A percentile compares a stretch with the other conserved stretches of the same genome.
Evolutionary conservation across 164 flowering plant species (phyloP).

Genomic region (Warburgia ugandensis): DNA sequence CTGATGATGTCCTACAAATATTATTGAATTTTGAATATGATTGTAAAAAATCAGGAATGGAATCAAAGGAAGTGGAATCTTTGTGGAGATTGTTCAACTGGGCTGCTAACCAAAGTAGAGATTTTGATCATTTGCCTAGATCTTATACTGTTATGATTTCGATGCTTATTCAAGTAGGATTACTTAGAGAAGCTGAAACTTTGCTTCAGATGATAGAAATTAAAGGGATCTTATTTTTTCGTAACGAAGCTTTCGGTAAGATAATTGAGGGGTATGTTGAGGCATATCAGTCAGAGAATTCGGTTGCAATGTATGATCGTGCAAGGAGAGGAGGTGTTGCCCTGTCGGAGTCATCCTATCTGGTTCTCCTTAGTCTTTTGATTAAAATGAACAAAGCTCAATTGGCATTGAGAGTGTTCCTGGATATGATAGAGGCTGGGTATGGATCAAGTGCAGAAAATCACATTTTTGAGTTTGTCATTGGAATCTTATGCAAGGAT

Average conservation of each 20-base stretch:
- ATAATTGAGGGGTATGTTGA: conserved; percentile 46
- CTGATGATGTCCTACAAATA: conserved; percentile 57
- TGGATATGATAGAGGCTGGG: conserved; percentile 44
- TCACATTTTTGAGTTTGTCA: conserved; percentile 25
- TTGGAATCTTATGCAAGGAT: conserved; percentile 40
- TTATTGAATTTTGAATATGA: conserved; percentile 39
- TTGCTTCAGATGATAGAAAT: conserved; percentile 37
- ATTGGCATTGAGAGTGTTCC: conserved; percentile 33
- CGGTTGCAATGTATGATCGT: conserved; percentile 34
- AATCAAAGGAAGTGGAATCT: conserved; percentile 36
- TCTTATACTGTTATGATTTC: conserved; percentile 56
- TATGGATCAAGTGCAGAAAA: conserved; percentile 20
- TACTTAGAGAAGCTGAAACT: conserved; percentile 41
- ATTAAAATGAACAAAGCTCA: conserved; percentile 30
- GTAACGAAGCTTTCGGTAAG: conserved; percentile 27
- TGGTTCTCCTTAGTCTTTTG: conserved; percentile 34
- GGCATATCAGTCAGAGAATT: conserved; percentile 33
- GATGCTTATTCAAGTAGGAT: conserved; percentile 46
- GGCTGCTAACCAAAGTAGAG: conserved; percentile 35
- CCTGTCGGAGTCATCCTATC: conserved; percentile 39
- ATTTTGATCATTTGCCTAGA: conserved; percentile 45
- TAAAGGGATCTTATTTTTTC: conserved; percentile 33
- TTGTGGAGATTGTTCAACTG: conserved; percentile 69
- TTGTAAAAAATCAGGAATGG: conserved; percentile 16
- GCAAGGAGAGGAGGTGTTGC: conserved; percentile 33